Conservation (phyloP, 2,329 filamentous ascomycete genomes). For the Fusarium pseudocircinatum region DNA sequence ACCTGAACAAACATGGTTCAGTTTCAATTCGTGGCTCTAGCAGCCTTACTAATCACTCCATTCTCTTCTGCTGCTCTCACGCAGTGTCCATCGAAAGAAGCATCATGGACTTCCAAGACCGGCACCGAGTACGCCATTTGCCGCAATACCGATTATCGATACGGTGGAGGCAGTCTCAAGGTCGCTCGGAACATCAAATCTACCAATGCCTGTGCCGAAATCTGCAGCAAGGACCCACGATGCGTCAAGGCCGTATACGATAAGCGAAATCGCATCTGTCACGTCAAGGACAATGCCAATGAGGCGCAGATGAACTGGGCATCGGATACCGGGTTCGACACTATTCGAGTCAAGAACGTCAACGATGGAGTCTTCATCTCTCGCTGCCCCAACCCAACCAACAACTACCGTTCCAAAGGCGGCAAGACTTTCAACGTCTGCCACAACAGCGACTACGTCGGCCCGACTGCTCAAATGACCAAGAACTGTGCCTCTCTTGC, state of each 20-base stretch:
- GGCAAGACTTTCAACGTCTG: slow-evolving; percentile 21
- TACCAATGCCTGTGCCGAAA: slow-evolving; percentile 22
- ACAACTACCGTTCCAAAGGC: slow-evolving; percentile 12
- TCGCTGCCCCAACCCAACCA: slow-evolving; percentile 4
- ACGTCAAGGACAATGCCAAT: slow-evolving; percentile 27
- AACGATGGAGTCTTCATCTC: slow-evolving; percentile 24
- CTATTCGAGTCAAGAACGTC: slow-evolving; percentile 14
- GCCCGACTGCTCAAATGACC: not conserved
- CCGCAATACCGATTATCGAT: slow-evolving; percentile 25
- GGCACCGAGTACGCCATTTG: slow-evolving; percentile 19
- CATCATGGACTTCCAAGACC: slow-evolving; percentile 6
- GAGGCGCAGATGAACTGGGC: slow-evolving; percentile 22
- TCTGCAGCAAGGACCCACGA: slow-evolving; percentile 30
- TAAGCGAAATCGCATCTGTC: slow-evolving; percentile 20
- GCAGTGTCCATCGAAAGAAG: slow-evolving; percentile 23
- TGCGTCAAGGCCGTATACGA: slow-evolving; percentile 34
- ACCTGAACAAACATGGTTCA: slow-evolving; percentile 7
- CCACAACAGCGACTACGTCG: slow-evolving; percentile 20
- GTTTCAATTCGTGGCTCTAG: slow-evolving; percentile 20
- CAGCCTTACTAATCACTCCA: slow-evolving; percentile 20
- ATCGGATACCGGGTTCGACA: slow-evolving; percentile 11
- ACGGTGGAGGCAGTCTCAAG: slow-evolving; percentile 19
- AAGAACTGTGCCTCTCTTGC: slow-evolving; percentile 17
- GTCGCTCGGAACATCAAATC: slow-evolving; percentile 3
- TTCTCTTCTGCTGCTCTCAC: slow-evolving; percentile 23